A percentile compares a stretch with the other conserved stretches of the same genome.
phyloP scores from a whole-genome alignment of 495 filamentous ascomycete species.

The Xylaria castorea region DNA sequence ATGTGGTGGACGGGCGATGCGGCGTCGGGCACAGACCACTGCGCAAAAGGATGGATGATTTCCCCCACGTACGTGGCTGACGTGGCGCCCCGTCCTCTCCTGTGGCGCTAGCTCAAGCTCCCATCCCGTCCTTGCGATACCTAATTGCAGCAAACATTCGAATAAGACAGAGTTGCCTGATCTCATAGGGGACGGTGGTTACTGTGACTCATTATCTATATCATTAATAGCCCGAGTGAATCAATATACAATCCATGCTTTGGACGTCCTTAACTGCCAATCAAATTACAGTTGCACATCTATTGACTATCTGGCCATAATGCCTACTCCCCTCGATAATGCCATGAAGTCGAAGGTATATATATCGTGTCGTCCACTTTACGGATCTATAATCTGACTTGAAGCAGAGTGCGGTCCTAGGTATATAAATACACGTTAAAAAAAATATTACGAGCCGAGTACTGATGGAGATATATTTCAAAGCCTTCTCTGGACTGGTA shows the following conservation, averaged over 20 bases:
- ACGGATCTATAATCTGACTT: slow-evolving; percentile 10
- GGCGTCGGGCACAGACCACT: slow-evolving; percentile 1
- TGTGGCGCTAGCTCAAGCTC: slow-evolving; percentile 17
- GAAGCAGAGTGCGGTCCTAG: slow-evolving; percentile 39
- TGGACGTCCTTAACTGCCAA: neutral
- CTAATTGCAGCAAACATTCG: neutral
- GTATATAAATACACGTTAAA: slow-evolving; percentile 29
- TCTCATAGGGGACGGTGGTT: slow-evolving; percentile 12
- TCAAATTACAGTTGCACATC: neutral
- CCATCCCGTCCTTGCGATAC: too few relatives aligned
- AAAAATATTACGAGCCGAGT: slow-evolving; percentile 14
- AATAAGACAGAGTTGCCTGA: slow-evolving; percentile 37
- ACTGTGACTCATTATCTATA: slow-evolving; percentile 24
- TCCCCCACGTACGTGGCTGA: slow-evolving; percentile 14
- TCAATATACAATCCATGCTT: neutral
- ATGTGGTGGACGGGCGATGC: neutral
- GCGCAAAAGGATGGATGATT: neutral
- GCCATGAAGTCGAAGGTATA: slow-evolving; percentile 79
- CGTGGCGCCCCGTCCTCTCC: neutral
- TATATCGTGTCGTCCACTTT: slow-evolving; percentile 18
- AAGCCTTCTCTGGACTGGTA: slow-evolving; percentile 82
- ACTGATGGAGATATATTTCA: slow-evolving; percentile 40
- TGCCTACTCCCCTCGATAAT: slow-evolving; percentile 80
- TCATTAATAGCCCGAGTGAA: neutral
- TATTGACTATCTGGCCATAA: slow-evolving; percentile 39